Evolutionary conservation across 2,329 filamentous ascomycete species (phyloP), one percentile per base, ranked within the genome.

Genomic region (Thelonectria discophora): DNA sequence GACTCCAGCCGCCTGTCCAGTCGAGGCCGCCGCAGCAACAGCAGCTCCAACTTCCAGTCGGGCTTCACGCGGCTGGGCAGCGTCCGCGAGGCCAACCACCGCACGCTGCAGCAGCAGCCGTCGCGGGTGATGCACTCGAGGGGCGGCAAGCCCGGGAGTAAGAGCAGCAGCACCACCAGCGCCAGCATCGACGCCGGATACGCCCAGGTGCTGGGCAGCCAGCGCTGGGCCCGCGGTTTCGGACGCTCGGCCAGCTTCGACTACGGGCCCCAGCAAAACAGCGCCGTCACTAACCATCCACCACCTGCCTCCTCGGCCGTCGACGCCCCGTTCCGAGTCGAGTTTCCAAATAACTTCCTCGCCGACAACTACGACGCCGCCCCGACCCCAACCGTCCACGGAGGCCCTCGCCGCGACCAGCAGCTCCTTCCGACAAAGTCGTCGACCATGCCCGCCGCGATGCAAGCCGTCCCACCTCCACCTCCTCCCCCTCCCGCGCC

Each of bases 351-450:
- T 66, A 79, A 77, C 59, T 82, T 83, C 66, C 77, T 84, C 52
- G 64, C 62, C 65, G 81, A 84, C 69, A 86, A 90, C 69, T 88
- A 90, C 77, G 91, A 95, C 74, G 91, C 93, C 53, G 94, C 93
- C 24, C 94, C 94, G 13, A 94, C 90, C 39, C 94, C 94, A 5
- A 94, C 88, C 27, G 84, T 97, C 37, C 93, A 92, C 34, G 90
- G 85, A 50, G 94, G 94, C 5, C 92, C 94, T 58, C 87, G 93
- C 61, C 80, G 80, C 58, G 70, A 77, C n/a, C 50, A 8, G 18
- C 50, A 3, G 6, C 21, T 24, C 21, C 21, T 24, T 24, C 21
- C 21, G n/a, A n/a, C n/a, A n/a, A 24, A 24, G 6, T 24, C 68
- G 46, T 61, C 69, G 56, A 66, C 67, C 21, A 5, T 27, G 49